A percentile compares a stretch with the other conserved stretches of the same genome.
These are phyloP conservation scores for Lentinula sp. DNA, from an alignment of 768 basidiomycete species.

Conservation along the genomic window DNA sequence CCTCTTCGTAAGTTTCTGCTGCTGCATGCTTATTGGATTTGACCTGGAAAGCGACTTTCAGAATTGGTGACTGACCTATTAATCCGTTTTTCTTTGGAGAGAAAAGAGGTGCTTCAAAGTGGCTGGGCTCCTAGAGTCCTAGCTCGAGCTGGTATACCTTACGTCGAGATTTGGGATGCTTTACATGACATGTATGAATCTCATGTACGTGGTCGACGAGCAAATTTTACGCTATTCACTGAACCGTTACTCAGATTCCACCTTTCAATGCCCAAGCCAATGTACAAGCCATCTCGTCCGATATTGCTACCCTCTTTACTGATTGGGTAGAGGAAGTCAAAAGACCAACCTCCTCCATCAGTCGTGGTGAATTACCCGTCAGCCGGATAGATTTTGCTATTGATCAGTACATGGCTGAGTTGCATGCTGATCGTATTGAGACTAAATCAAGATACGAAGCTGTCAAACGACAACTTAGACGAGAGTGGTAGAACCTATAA, in stretches of 20 bases:
- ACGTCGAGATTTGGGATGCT: slow-evolving; percentile 78
- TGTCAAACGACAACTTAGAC: slow-evolving; percentile 64
- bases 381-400: slow-evolving; percentile 69
- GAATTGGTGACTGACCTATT: slow-evolving; percentile 74
- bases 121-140: slow-evolving; percentile 85
- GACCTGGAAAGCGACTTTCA: slow-evolving; percentile 22
- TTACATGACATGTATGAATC: slow-evolving; percentile 85
- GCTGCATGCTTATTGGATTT: background rate
- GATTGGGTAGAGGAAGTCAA: slow-evolving; percentile 81
- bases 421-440: slow-evolving; percentile 55
- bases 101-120: slow-evolving; percentile 49
- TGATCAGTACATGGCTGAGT: slow-evolving; percentile 67
- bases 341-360: slow-evolving; percentile 60
- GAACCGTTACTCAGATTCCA: slow-evolving; percentile 46
- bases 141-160: slow-evolving; percentile 76
- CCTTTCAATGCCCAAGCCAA: slow-evolving; percentile 80
- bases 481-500: slow-evolving; percentile 49
- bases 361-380: slow-evolving; percentile 68
- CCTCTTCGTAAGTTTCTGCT: slow-evolving; percentile 63
- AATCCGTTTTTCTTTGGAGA: slow-evolving; percentile 63
- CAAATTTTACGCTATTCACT: slow-evolving; percentile 6
- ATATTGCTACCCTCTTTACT: slow-evolving; percentile 72
- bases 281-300: slow-evolving; percentile 74
- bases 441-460: slow-evolving; percentile 63
- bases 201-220: slow-evolving; percentile 46